Evolutionary conservation across 305 asterid species (phyloP).

Genomic region (Solanum hybrid): DNA sequence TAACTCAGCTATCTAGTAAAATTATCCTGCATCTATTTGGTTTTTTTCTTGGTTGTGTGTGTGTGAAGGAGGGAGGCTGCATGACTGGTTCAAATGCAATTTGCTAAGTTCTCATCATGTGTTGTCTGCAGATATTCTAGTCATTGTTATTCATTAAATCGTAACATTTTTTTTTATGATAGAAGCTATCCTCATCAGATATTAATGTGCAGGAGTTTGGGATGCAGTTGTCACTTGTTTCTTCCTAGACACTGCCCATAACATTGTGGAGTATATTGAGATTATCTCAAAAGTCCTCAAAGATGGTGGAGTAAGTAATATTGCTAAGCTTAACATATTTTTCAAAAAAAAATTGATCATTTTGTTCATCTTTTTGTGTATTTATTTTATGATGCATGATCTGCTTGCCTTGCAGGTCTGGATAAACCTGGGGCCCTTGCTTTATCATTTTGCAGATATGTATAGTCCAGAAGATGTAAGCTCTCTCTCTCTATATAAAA

Average conservation of each 20-base stretch:
- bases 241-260: conserved; percentile 94
- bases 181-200: background rate
- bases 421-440: conserved; percentile 95
- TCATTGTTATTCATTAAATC: background rate
- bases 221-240: conserved; percentile 97
- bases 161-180: background rate
- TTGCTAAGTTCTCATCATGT: background rate
- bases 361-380: conserved; percentile 1
- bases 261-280: conserved; percentile 84
- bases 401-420: conserved; percentile 57
- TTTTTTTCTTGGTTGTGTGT: background rate
- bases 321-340: conserved; percentile 2
- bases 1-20: background rate
- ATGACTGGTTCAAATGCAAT: background rate
- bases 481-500: background rate
- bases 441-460: conserved; percentile 86
- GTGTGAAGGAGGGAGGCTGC: background rate
- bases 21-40: background rate
- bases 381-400: conserved; percentile 13
- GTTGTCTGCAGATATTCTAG: background rate
- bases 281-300: conserved; percentile 75
- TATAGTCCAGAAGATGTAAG: conserved; percentile 80
- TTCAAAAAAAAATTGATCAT: background rate
- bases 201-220: conserved; percentile 67
- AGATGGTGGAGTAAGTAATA: conserved; percentile 79